Evolutionary conservation across 139 green algal genomes (phyloP), one percentile per base, ranked within the genome.

Genomic region (Choricystis sp.): DNA sequence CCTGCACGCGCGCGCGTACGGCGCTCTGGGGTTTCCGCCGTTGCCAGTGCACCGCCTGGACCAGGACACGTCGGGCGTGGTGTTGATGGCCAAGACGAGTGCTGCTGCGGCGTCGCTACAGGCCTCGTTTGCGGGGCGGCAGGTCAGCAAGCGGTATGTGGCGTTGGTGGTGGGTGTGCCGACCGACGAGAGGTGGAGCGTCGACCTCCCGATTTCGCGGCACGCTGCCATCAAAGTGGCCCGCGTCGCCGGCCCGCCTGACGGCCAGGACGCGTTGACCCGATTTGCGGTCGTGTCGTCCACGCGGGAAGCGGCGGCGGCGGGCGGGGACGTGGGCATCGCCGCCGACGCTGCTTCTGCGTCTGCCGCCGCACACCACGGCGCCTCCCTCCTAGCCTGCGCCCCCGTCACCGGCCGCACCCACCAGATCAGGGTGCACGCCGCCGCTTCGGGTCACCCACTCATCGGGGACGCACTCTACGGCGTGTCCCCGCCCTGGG

Each of bases 1-100:
- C 52, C 75, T 95, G 73, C 79, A 95, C 1, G 92, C 94, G 70
- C 63, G 79, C 16, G 60, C 86, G n/a, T 81, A 90, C 20, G 66
- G 63, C 49, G 59, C 48, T 3, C 49, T 70, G 29, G 73, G 73
- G 1, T 58, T 66, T 31, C 64, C 72, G 24, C 71, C 77, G 3
- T 62, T 62, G 26, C 70, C 76, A 22, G 27, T 90, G n/a, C 83
- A 91, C 66, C 58, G 83, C 21, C 70, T 91, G 61, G 83, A 93
- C 61, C 85, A 87, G 83, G 71, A 89, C 74, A 95, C 87, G 4
- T 81, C 67, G 1, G 87, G 86, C 1, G 70, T 94, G 62, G 64
- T 91, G 65, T 64, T 94, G 40, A 86, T 92, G 69, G 83, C 75
- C 31, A 95, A 94, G 66, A 56, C 57, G 5, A 26, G 63, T 0